Evolutionary conservation across 352 stramenopile genomes (phyloP), one percentile per base, ranked within the genome.

Genomic region (Pythium myriotylum): DNA sequence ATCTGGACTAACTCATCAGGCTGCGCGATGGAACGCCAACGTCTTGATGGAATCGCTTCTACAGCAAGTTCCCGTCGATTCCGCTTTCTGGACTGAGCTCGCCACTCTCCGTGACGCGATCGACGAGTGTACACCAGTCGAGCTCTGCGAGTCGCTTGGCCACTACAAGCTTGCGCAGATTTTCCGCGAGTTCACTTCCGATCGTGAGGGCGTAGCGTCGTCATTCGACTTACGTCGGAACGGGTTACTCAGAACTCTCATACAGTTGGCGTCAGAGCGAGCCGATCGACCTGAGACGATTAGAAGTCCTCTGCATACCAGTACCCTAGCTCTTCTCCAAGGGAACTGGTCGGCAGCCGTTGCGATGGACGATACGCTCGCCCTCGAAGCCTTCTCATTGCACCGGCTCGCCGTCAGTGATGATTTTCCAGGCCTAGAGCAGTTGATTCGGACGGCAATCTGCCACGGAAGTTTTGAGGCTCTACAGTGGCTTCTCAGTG

Each of bases 1-100:
- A 0, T 43, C 29, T 0, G 12, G 4, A 2, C 22, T 78, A 12
- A 27, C 84, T 17, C 57, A 70, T 19, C 17, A 27, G 9, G 53
- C 74, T 12, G 70, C 61, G 6, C 63, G 64, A 4, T 85, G 70
- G 70, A 84, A 86, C 59, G 70, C 74, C 5, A 13, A 73, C 26
- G 24, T n/a, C 1, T 17, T 83, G 4, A 41, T 54, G 33, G 26
- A 54, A 24, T 29, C 39, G 20, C 40, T 59, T 1, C 8, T 26
- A 9, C 35, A 39, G 17, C 8, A 23, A 35, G 24, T 35, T 14
- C 1, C 17, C 10, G 27, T n/a, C 5, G 16, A 27, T 17, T 26
- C 24, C 17, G 1, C 1, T 0, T 2, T 33, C 51, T 55, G 47
- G 54, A 32, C 41, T 27, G 9, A 33, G n/a, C 2, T 49, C 4